Base-by-base conservation (phyloP, 179 eudicot species). In the Drosera spatulata region DNA sequence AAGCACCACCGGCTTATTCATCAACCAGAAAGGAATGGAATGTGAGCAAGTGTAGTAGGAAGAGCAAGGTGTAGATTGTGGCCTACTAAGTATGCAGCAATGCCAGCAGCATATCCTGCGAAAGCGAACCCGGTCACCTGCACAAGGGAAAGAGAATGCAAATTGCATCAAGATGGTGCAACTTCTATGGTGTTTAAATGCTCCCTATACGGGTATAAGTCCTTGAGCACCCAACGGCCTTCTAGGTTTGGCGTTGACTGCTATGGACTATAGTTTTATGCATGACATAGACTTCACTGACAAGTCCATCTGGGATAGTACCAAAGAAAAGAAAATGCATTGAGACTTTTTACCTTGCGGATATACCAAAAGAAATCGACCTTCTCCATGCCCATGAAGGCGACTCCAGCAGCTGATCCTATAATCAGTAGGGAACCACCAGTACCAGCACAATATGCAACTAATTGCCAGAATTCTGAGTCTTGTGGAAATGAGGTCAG, bases 321-420 rank as follows among this genome's bases (percentile, higher is more conserved):
- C n/a, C 33, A 22, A 22, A 22, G 33, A n/a, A n/a, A n/a, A n/a
- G n/a, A 22, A 22, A 22, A 22, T 22, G 33, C 33, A 22, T 22
- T 22, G 33, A 22, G 66, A 49, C 7, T 14, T 49, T 37, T 53
- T 79, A 91, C 98, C 96, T 88, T 88, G 52, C 70, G 69, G 3
- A 88, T 67, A 72, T 91, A 91, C 98, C 98, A 91, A 76, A 88
- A 85, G 78, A 91, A 91, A 69, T 91, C 91, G 33, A 86, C 77
- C 57, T 88, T 84, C 66, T 91, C 96, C 96, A 91, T 82, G 55
- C 98, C 98, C 96, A 91, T 91, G 48, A 66, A 88, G 15, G 96
- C 96, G 50, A 91, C 96, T 53, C 96, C 96, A 56, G 98, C 95
- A 53, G 96, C 96, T 10, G 95, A 88, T 61, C 96, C 98, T 10